phyloP scores from a whole-genome alignment of 2,329 filamentous ascomycete genomes.

The Ophiobolus disseminans region DNA sequence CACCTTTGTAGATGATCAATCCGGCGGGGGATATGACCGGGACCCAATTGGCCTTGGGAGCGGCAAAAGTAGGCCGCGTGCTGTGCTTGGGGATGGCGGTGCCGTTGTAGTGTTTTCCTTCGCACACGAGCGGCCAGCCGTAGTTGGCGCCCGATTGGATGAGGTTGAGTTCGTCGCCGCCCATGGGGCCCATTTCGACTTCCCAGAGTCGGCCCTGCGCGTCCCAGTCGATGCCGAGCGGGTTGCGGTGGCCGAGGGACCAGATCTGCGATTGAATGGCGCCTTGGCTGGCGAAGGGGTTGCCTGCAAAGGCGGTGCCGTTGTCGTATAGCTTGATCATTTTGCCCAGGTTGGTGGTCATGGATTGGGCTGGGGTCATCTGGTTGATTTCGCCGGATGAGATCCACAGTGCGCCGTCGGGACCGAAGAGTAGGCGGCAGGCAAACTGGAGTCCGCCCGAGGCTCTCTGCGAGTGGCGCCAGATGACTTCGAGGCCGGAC shows the following conservation, averaged over 20 bases:
- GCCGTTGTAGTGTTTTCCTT: constrained; percentile 22
- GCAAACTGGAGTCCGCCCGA: constrained; percentile 23
- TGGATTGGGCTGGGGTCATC: constrained; percentile 23
- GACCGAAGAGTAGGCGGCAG: constrained; percentile 22
- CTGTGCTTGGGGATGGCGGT: constrained; percentile 19
- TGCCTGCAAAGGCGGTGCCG: constrained; percentile 25
- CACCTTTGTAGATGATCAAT: constrained; percentile 26
- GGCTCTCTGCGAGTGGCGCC: constrained; percentile 24
- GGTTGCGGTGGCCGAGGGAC: constrained; percentile 26
- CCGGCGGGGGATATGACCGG: constrained; percentile 24
- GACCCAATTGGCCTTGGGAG: constrained; percentile 24
- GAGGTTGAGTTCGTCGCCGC: constrained; percentile 26
- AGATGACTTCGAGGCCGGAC: constrained; percentile 24
- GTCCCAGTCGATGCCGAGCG: constrained; percentile 25
- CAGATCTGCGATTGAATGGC: constrained; percentile 22
- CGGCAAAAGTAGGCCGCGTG: constrained; percentile 19
- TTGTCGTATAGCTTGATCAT: constrained; percentile 25
- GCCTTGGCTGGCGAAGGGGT: constrained; percentile 22
- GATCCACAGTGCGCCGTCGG: constrained; percentile 25
- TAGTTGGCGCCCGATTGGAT: constrained; percentile 21
- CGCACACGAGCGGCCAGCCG: constrained; percentile 23
- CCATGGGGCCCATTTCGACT: constrained; percentile 26
- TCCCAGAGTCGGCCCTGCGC: constrained; percentile 25
- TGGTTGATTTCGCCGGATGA: constrained; percentile 26
- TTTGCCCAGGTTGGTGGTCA: constrained; percentile 25